Conservation (phyloP, 1,284 basidiomycete species). For the Cystobasidium slooffiae region DNA sequence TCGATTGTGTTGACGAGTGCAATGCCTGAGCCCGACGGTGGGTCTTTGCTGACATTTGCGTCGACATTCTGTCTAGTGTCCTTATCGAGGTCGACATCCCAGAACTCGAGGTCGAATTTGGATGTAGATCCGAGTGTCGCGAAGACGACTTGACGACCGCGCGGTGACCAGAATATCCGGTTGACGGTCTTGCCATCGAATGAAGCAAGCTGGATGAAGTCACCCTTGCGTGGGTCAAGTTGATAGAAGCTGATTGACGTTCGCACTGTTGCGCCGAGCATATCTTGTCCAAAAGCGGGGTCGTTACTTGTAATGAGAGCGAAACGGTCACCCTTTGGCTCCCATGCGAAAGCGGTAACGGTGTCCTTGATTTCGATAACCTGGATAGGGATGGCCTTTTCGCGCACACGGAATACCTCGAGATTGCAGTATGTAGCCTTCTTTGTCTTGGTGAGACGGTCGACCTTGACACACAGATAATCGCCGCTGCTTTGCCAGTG, state of each 20-base stretch:
- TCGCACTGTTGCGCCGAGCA: constrained; percentile 89
- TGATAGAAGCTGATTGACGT: constrained; percentile 97
- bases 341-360: constrained; percentile 97
- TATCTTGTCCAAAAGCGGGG: constrained; percentile 86
- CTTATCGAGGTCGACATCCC: constrained; percentile 89
- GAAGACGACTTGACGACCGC: constrained; percentile 92
- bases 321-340: constrained; percentile 94
- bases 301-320: constrained; percentile 94
- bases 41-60: constrained; percentile 69
- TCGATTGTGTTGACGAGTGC: constrained; percentile 83
- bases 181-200: constrained; percentile 88
- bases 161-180: constrained; percentile 95
- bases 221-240: constrained; percentile 88
- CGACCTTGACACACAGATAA: constrained; percentile 98
- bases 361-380: constrained; percentile 97
- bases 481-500: constrained; percentile 99
- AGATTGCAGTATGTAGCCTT: constrained; percentile 99
- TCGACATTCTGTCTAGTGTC: constrained; percentile 63
- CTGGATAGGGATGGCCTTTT: constrained; percentile 98
- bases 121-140: constrained; percentile 92
- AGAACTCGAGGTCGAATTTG: constrained; percentile 98
- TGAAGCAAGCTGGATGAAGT: constrained; percentile 86
- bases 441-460: constrained; percentile 98
- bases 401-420: constrained; percentile 95
- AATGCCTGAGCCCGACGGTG: constrained; percentile 70